A percentile compares a stretch with the other conserved stretches of the same genome.
These are phyloP conservation scores for Uronychia binucleata DNA, from an alignment of 73 alveolate genomes.

Conservation along the genomic window DNA sequence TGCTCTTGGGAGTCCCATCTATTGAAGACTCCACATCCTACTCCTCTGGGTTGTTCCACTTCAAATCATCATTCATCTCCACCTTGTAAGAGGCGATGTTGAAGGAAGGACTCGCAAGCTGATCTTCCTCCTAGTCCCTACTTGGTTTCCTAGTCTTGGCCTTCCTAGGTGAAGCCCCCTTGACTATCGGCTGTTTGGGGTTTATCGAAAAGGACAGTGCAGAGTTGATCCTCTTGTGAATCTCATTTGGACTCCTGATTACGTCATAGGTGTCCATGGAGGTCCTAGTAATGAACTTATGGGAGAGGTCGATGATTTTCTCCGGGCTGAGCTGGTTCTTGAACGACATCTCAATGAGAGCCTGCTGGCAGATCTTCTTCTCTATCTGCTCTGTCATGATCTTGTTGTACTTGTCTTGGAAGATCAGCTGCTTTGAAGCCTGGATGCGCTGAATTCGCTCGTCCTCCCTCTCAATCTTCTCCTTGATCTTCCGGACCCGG, in stretches of 20 bases:
- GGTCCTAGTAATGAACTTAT: neutral
- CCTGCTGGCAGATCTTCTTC: neutral
- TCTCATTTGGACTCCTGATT: neutral
- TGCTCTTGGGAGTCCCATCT: too few relatives aligned
- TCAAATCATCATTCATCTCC: too few relatives aligned
- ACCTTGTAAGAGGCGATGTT: too few relatives aligned
- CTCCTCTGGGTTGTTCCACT: too few relatives aligned
- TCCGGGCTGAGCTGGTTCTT: neutral
- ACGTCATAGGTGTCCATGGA: neutral
- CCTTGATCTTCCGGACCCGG: neutral
- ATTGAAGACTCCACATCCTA: too few relatives aligned
- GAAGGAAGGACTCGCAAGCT: too few relatives aligned
- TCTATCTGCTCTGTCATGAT: neutral
- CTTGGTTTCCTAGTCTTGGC: neutral
- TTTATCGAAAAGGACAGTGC: neutral
- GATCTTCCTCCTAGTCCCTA: neutral
- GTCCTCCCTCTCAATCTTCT: neutral
- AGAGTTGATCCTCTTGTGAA: neutral
- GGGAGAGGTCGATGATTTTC: neutral
- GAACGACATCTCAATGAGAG: neutral
- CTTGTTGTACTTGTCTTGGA: constrained; percentile 1
- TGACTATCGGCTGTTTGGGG: neutral
- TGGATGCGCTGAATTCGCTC: neutral
- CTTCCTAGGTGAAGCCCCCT: neutral
- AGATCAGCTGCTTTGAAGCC: neutral